Evolutionary conservation across 73 alveolate genomes (phyloP).

Genomic region (Diophrys sp.): DNA sequence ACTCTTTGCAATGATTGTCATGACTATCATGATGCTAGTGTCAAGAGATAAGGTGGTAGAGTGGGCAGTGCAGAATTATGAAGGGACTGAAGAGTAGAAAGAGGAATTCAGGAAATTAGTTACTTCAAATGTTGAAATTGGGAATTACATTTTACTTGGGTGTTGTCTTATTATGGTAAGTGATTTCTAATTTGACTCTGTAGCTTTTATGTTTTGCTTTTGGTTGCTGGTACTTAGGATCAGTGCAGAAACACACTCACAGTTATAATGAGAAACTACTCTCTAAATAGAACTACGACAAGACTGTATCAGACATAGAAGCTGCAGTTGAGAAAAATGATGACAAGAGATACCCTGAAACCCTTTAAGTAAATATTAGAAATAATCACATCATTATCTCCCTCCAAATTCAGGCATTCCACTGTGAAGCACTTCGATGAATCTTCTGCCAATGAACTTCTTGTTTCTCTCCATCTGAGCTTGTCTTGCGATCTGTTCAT

Average conservation of each 20-base stretch:
- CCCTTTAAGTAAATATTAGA: too few relatives aligned
- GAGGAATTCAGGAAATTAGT: background rate
- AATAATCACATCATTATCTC: background rate
- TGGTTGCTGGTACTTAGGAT: background rate
- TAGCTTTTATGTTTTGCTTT: background rate
- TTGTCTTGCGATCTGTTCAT: slow-evolving; percentile 19
- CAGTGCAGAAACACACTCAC: background rate
- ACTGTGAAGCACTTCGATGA: slow-evolving; percentile 23
- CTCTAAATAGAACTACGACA: background rate
- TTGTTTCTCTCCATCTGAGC: slow-evolving; percentile 19
- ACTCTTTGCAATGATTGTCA: background rate
- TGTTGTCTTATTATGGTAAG: background rate
- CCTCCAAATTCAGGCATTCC: background rate
- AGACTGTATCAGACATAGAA: background rate
- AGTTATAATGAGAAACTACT: background rate
- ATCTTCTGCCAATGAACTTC: slow-evolving; percentile 52
- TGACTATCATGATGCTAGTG: background rate
- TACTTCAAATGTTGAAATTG: background rate
- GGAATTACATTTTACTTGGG: background rate
- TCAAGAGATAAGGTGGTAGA: background rate
- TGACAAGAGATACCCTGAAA: background rate
- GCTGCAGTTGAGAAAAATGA: background rate
- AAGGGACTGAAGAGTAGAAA: background rate
- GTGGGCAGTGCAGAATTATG: background rate
- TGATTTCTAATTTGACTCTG: too few relatives aligned